Percentiles rank a stretch among this genome's conserved stretches.
These are phyloP conservation scores for Yamadazyma tumulicola DNA, from an alignment of 805 yeast genomes.

Conservation along the genomic window DNA sequence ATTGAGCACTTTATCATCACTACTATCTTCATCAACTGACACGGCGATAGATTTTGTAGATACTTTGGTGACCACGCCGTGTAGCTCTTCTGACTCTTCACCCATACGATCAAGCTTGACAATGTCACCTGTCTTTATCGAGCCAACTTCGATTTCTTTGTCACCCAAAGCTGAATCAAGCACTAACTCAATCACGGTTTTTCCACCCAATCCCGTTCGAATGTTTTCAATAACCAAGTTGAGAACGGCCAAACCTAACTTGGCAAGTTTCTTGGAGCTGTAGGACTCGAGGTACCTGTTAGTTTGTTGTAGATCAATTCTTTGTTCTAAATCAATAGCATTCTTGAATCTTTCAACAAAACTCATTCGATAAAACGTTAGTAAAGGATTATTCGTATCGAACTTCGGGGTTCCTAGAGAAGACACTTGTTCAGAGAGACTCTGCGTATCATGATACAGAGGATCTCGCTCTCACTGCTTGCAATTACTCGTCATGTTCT, in stretches of 20 bases:
- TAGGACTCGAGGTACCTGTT: constrained; percentile 28
- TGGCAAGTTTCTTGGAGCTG: constrained; percentile 63
- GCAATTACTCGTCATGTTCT: too few species aligned
- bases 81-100: constrained; percentile 28
- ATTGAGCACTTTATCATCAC: constrained; percentile 46
- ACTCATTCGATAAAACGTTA: constrained; percentile 2
- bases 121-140: constrained; percentile 71
- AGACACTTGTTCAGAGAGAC: too few species aligned
- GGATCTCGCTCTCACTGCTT: too few species aligned
- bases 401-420: too few species aligned
- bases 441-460: too few species aligned
- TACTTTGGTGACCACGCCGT: constrained; percentile 65
- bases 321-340: constrained; percentile 38
- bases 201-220: constrained; percentile 79
- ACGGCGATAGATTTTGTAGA: constrained; percentile 47
- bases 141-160: constrained; percentile 42
- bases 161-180: constrained; percentile 48
- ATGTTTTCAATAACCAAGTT: constrained; percentile 61
- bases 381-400: constrained; percentile 18
- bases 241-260: constrained; percentile 70
- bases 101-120: constrained; percentile 56
- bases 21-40: constrained; percentile 56
- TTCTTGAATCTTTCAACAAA: constrained; percentile 18
- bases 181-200: constrained; percentile 58
- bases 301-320: constrained; percentile 31